Evolutionary conservation across 495 filamentous ascomycete genomes (phyloP).

Genomic region (Aspergillus nidulans): DNA sequence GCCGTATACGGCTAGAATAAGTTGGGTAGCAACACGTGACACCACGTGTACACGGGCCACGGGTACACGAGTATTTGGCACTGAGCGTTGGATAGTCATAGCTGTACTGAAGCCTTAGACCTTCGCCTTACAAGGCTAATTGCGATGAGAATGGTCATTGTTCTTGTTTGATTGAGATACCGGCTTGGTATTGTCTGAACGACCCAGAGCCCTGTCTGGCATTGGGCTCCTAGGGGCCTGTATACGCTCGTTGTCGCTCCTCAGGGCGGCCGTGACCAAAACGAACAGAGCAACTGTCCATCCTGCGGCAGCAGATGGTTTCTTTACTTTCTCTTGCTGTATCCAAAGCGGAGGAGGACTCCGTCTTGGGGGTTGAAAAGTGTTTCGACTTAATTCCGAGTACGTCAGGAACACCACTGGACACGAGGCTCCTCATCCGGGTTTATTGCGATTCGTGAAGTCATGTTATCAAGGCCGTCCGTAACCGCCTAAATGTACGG

Average conservation of each 20-base stretch:
- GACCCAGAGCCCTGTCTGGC: no score
- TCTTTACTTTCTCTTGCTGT: not conserved
- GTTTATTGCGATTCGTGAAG: not conserved
- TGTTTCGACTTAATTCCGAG: conserved; percentile 8
- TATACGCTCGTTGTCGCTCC: not conserved
- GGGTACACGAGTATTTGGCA: no score
- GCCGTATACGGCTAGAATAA: not conserved
- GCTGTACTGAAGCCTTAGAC: no score
- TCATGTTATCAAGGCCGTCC: not conserved
- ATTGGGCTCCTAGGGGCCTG: no score
- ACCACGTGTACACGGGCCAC: not conserved
- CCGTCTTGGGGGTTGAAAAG: not conserved
- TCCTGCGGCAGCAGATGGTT: not conserved
- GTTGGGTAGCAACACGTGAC: no score
- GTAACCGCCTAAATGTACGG: not conserved
- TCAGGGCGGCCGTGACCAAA: not conserved
- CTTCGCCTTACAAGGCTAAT: not conserved
- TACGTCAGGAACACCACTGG: conserved; percentile 8
- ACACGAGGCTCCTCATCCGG: not conserved
- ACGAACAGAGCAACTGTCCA: not conserved
- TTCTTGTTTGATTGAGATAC: no score
- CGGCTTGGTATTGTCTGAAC: no score
- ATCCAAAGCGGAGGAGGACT: not conserved
- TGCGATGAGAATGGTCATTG: no score
- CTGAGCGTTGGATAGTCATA: no score